Evolutionary conservation across 192 early-diverging fungal species (phyloP).

Genomic region (Entomortierella chlamydospora): DNA sequence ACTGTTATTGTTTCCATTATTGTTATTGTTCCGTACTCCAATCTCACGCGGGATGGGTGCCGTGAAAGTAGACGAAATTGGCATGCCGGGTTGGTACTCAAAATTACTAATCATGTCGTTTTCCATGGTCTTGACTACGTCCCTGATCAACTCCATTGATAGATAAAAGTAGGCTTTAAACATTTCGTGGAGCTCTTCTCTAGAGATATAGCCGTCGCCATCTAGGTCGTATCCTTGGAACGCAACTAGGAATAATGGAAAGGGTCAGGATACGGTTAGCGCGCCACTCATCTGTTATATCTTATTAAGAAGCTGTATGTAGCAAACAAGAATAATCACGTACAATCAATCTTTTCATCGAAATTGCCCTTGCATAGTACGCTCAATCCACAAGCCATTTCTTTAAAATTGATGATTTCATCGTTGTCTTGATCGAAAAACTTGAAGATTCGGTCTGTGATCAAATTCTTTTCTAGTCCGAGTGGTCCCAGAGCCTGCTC

Average conservation of each 20-base stretch:
- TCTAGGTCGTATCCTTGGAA: slow-evolving; percentile 95
- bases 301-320: too few relatives aligned
- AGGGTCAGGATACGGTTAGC: too few relatives aligned
- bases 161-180: slow-evolving; percentile 94
- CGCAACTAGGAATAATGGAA: slow-evolving; percentile 72
- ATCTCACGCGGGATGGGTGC: slow-evolving; percentile 77
- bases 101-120: slow-evolving; percentile 88
- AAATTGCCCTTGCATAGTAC: slow-evolving; percentile 88
- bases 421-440: slow-evolving; percentile 93
- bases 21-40: slow-evolving; percentile 53
- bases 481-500: slow-evolving; percentile 88
- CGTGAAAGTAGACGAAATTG: slow-evolving; percentile 90
- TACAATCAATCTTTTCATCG: slow-evolving; percentile 90
- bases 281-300: too few relatives aligned
- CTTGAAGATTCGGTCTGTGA: slow-evolving; percentile 86
- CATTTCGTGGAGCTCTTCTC: slow-evolving; percentile 87
- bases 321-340: slow-evolving; percentile 28
- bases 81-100: slow-evolving; percentile 83
- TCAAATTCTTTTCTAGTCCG: slow-evolving; percentile 84
- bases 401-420: slow-evolving; percentile 79
- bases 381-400: slow-evolving; percentile 85
- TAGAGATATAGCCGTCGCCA: slow-evolving; percentile 84
- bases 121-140: slow-evolving; percentile 90
- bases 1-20: slow-evolving; percentile 1
- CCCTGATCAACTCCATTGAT: slow-evolving; percentile 89